Percentiles rank a stretch among this genome's conserved stretches.
Evolutionary conservation across 805 yeast genomes (phyloP).

Genomic region (Kluyveromyces nonfermentans): DNA sequence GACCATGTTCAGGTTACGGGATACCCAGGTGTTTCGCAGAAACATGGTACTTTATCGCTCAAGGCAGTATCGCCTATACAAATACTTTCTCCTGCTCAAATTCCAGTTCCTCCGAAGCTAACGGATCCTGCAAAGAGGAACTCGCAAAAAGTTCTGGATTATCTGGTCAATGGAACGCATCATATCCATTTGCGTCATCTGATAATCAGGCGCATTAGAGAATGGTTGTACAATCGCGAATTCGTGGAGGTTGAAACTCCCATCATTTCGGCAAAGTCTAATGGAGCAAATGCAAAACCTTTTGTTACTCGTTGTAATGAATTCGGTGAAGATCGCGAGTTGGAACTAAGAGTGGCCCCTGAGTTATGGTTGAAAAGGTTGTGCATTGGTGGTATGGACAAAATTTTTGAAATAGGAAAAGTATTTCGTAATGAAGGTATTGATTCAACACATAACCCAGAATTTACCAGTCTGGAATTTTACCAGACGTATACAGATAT

Average conservation of each 20-base stretch:
- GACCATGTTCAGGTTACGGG: constrained; percentile 66
- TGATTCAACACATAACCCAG: constrained; percentile 90
- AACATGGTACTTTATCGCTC: constrained; percentile 63
- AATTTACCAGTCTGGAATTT: constrained; percentile 84
- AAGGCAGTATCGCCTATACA: constrained; percentile 41
- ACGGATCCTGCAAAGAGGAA: constrained; percentile 47
- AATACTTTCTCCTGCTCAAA: constrained; percentile 60
- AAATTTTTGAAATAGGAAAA: constrained; percentile 77
- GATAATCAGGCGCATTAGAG: constrained; percentile 47
- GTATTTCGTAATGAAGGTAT: constrained; percentile 88
- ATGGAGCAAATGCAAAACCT: constrained; percentile 93
- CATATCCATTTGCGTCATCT: constrained; percentile 42
- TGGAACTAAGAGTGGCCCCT: constrained; percentile 83
- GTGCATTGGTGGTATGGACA: constrained; percentile 76
- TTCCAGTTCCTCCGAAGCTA: constrained; percentile 58
- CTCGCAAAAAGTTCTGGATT: constrained; percentile 64
- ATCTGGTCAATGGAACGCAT: constrained; percentile 47
- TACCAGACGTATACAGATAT: constrained; percentile 65
- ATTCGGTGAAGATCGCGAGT: constrained; percentile 20
- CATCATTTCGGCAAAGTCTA: constrained; percentile 55
- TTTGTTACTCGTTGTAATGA: constrained; percentile 46
- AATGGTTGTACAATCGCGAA: constrained; percentile 41
- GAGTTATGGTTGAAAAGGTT: constrained; percentile 87
- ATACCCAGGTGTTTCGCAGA: constrained; percentile 61
- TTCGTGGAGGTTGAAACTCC: constrained; percentile 91